Evolutionary conservation across 2,329 filamentous ascomycete species (phyloP).

Genomic region (Ustilaginoidea virens): DNA sequence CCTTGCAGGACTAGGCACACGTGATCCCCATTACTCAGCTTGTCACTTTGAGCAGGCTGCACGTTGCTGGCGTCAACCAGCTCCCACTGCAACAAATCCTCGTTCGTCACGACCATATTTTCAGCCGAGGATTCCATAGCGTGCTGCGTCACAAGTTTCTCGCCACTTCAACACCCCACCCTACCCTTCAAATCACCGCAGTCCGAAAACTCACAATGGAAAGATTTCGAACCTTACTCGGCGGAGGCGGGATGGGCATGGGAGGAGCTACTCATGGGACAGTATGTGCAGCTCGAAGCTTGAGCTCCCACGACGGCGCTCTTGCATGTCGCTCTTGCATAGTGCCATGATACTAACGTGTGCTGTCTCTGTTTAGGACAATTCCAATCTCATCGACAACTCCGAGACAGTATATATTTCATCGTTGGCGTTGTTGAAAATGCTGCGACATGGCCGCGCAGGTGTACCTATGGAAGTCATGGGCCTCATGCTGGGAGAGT

Average conservation of each 20-base stretch:
- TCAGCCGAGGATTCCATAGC: too few species aligned
- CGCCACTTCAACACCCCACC: constrained; percentile 12
- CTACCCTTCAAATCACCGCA: too few species aligned
- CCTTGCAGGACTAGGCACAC: constrained; percentile 4
- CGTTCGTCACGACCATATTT: too few species aligned
- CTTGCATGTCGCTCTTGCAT: too few species aligned
- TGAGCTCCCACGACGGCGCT: too few species aligned
- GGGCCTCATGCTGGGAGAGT: constrained; percentile 97
- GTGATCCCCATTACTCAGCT: constrained; percentile 9
- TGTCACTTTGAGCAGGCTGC: constrained; percentile 5
- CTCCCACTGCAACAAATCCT: too few species aligned
- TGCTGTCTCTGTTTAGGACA: constrained; percentile 48
- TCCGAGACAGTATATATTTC: constrained; percentile 99
- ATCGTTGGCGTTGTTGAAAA: constrained; percentile 90
- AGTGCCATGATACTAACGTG: too few species aligned
- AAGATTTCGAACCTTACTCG: constrained; percentile 77
- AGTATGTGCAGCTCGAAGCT: constrained; percentile 15
- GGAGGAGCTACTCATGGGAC: constrained; percentile 29
- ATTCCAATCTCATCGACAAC: constrained; percentile 87
- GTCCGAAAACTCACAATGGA: too few species aligned
- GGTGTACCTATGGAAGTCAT: constrained; percentile 99
- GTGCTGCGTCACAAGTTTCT: neutral
- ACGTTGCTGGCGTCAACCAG: constrained; percentile 5
- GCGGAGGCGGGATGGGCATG: constrained; percentile 54
- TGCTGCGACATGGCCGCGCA: constrained; percentile 92